A percentile compares a stretch with the other conserved stretches of the same genome.
Evolutionary conservation across 2,329 filamentous ascomycete species (phyloP).

Genomic region (Epichloe sibirici): DNA sequence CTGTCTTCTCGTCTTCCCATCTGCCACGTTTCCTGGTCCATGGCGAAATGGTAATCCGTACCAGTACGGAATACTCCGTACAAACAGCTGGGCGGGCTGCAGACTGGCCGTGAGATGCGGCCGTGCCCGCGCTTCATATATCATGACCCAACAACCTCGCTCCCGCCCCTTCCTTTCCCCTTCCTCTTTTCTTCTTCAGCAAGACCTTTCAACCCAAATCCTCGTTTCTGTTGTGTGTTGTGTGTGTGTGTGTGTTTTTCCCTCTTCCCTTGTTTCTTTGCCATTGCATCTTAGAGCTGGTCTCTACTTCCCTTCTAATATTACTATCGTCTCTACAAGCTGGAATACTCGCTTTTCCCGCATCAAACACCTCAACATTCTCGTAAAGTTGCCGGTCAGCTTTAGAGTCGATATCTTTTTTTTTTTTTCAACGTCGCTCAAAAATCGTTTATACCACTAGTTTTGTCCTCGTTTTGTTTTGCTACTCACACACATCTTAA

Average conservation of each 20-base stretch:
- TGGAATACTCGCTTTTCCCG: conserved; percentile 3
- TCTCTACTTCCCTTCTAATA: conserved; percentile 34
- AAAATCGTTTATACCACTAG: conserved; percentile 9
- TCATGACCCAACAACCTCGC: conserved; percentile 1
- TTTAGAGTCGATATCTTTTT: conserved; percentile 18
- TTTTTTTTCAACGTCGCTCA: conserved; percentile 7
- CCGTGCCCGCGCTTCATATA: not conserved
- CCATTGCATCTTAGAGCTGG: conserved; percentile 35
- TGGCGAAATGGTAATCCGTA: no score
- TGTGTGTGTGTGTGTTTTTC: conserved; percentile 20
- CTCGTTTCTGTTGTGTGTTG: conserved; percentile 34
- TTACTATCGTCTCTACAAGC: conserved; percentile 12
- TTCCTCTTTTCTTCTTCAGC: conserved; percentile 46
- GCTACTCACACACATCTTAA: conserved; percentile 13
- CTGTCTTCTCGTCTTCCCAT: no score
- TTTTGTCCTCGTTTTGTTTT: conserved; percentile 2
- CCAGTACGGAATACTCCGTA: no score
- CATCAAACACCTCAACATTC: not conserved
- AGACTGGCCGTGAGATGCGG: not conserved
- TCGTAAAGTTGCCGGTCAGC: conserved; percentile 29
- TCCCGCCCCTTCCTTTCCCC: conserved; percentile 19
- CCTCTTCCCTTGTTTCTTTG: conserved; percentile 26
- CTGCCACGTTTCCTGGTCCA: no score
- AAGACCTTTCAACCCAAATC: conserved; percentile 47
- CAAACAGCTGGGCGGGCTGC: not conserved